Conservation (phyloP, 2,329 filamentous ascomycete species). For the Biscogniauxia marginata region DNA sequence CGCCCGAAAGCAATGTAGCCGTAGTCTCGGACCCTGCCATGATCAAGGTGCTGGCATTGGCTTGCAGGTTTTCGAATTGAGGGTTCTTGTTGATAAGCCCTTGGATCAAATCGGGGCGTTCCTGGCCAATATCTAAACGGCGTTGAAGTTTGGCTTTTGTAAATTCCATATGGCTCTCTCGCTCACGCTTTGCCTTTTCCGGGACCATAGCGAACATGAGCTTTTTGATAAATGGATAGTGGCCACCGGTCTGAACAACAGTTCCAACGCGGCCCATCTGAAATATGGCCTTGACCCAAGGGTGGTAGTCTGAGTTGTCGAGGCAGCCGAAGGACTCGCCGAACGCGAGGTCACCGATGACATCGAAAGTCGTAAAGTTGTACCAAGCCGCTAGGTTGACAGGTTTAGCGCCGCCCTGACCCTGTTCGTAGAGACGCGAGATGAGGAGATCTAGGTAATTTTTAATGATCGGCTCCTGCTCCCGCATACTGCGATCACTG, state of each 20-base stretch:
- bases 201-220: not conserved
- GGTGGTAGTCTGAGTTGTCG: slow-evolving; percentile 29
- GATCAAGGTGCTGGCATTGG: slow-evolving; percentile 29
- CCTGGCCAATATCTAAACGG: slow-evolving; percentile 22
- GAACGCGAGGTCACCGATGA: slow-evolving; percentile 36
- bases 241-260: slow-evolving; percentile 6
- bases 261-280: slow-evolving; percentile 27
- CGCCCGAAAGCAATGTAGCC: slow-evolving; percentile 30
- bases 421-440: slow-evolving; percentile 35
- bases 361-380: slow-evolving; percentile 34
- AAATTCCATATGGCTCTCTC: not conserved
- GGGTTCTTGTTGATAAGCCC: slow-evolving; percentile 30
- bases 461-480: slow-evolving; percentile 34
- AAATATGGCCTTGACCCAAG: slow-evolving; percentile 36
- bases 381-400: slow-evolving; percentile 38
- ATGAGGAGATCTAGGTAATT: slow-evolving; percentile 42
- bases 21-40: slow-evolving; percentile 32
- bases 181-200: slow-evolving; percentile 1
- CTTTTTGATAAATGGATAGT: not conserved
- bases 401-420: slow-evolving; percentile 19
- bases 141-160: not conserved
- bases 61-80: slow-evolving; percentile 25
- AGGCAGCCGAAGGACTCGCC: slow-evolving; percentile 43
- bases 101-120: slow-evolving; percentile 32
- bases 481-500: slow-evolving; percentile 28